phyloP scores from a whole-genome alignment of 2,329 filamentous ascomycete genomes.

The Didymella exigua region DNA sequence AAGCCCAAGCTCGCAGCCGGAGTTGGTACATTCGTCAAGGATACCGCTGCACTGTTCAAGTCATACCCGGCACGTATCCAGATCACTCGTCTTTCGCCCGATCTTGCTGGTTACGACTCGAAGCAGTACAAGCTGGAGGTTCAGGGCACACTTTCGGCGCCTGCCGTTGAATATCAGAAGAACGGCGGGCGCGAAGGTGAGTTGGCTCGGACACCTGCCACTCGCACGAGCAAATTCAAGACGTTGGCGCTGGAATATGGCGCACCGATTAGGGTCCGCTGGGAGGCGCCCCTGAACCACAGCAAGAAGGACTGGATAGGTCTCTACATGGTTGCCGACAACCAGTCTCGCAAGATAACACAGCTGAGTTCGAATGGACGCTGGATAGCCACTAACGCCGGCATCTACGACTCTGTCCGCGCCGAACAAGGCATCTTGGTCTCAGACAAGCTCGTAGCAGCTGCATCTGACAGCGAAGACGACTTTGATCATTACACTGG shows the following conservation, averaged over 20 bases:
- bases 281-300: constrained; percentile 87
- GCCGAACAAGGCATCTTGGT: constrained; percentile 78
- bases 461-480: constrained; percentile 51
- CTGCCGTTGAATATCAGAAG: constrained; percentile 61
- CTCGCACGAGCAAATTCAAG: constrained; percentile 66
- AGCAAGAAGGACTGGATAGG: constrained; percentile 94
- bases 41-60: constrained; percentile 86
- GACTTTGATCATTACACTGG: constrained; percentile 71
- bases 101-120: constrained; percentile 78
- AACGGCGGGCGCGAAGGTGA: constrained; percentile 76
- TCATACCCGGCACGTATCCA: constrained; percentile 86
- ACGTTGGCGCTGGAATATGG: constrained; percentile 87
- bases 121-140: constrained; percentile 80
- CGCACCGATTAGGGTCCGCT: constrained; percentile 84
- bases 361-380: constrained; percentile 84
- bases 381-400: constrained; percentile 82
- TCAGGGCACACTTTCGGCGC: constrained; percentile 63
- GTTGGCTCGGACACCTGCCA: constrained; percentile 69
- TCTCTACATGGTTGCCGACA: constrained; percentile 94
- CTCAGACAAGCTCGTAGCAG: constrained; percentile 65
- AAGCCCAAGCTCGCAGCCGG: constrained; percentile 85
- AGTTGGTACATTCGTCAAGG: constrained; percentile 83
- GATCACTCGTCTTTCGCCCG: constrained; percentile 77
- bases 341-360: constrained; percentile 81
- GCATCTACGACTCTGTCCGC: constrained; percentile 74